These are phyloP conservation scores for Phoma herbarum DNA, from an alignment of 2,329 filamentous ascomycete species.

Conservation along the genomic window DNA sequence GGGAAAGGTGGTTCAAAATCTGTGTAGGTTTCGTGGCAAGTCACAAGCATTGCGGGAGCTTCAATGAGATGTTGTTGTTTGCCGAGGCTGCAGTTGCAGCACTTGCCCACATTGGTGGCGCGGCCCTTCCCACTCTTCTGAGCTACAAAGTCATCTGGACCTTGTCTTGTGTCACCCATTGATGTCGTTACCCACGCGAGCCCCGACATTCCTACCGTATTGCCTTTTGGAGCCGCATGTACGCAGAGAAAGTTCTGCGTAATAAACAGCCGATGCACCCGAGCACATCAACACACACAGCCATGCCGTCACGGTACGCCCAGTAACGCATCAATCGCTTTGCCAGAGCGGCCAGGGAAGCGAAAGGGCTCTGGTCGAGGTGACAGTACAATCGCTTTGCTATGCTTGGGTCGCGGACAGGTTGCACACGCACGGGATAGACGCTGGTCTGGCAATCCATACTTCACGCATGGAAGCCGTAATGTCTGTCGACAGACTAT, in stretches of 20 bases:
- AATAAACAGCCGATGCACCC: constrained; percentile 1
- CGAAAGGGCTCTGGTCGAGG: not conserved
- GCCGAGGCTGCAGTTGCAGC: constrained; percentile 12
- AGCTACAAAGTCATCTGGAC: constrained; percentile 19
- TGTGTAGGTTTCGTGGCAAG: not conserved
- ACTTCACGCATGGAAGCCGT: not conserved
- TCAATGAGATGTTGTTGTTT: constrained; percentile 4
- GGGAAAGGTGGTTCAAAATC: not conserved
- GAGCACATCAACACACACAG: not conserved
- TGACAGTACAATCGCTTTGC: not conserved
- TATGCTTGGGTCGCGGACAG: no score
- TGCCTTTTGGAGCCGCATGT: constrained; percentile 23
- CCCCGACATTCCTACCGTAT: constrained; percentile 13
- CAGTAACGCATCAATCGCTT: not conserved
- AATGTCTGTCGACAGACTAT: not conserved
- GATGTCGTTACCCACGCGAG: constrained; percentile 17
- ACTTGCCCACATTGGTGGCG: constrained; percentile 3
- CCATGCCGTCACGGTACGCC: constrained; percentile 3
- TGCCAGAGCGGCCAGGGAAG: not conserved
- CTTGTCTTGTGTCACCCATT: constrained; percentile 13
- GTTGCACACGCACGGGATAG: not conserved
- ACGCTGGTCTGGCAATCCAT: not conserved
- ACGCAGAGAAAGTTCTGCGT: not conserved
- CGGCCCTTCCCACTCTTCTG: constrained; percentile 1
- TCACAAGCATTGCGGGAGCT: constrained; percentile 7